Evolutionary conservation across 2,329 filamentous ascomycete genomes (phyloP).

Genomic region (Emergomyces orientalis): DNA sequence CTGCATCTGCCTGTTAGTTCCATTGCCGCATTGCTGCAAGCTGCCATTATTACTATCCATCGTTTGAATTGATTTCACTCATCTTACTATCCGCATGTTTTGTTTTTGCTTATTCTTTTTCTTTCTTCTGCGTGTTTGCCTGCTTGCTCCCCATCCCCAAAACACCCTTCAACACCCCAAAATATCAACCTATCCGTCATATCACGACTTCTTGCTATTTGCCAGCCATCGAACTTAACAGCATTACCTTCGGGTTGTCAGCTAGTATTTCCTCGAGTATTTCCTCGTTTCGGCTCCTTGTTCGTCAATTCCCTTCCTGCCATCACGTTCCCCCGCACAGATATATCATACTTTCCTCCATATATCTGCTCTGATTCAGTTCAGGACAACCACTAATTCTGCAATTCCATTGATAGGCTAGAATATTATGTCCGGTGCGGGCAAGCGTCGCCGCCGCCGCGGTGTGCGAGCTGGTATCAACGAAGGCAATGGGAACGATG

Average conservation of each 20-base stretch:
- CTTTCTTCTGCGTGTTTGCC: not conserved
- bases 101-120: conserved; percentile 6
- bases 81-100: not conserved
- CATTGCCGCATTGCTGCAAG: not conserved
- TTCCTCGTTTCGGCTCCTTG: not conserved
- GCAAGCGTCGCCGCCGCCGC: conserved; percentile 11
- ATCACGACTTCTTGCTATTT: conserved; percentile 13
- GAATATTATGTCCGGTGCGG: conserved; percentile 12
- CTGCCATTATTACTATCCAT: not conserved
- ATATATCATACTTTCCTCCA: not conserved
- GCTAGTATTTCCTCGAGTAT: not conserved
- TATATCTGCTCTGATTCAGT: not conserved
- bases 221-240: conserved; percentile 7
- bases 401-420: not conserved
- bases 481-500: not conserved
- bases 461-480: not conserved
- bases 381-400: not conserved
- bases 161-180: conserved; percentile 6
- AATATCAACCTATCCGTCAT: conserved; percentile 13
- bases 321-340: not conserved
- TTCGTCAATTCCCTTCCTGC: not conserved
- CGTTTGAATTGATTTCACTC: not conserved
- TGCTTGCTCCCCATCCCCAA: conserved; percentile 14
- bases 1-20: not conserved
- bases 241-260: not conserved